phyloP scores from a whole-genome alignment of 169 alveolate genomes.

The Cryptosporidium bovis region DNA sequence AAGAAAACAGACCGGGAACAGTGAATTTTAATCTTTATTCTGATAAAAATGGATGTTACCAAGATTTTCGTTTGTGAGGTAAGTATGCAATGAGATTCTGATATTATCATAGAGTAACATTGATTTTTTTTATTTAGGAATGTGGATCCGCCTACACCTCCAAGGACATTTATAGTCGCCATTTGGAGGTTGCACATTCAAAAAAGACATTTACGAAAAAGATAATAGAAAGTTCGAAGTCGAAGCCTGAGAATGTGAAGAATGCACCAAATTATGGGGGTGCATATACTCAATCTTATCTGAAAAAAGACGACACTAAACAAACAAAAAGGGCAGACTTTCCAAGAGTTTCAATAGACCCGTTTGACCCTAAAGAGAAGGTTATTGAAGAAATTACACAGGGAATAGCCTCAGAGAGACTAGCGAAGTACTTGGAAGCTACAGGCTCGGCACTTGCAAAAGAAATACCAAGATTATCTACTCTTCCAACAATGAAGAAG shows the following conservation, averaged over 20 bases:
- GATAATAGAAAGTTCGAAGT: slow-evolving; percentile 22
- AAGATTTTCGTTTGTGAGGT: slow-evolving; percentile 73
- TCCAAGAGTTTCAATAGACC: slow-evolving; percentile 70
- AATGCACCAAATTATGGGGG: slow-evolving; percentile 28
- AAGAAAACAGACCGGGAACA: neutral
- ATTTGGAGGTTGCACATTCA: slow-evolving; percentile 36
- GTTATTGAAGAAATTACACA: slow-evolving; percentile 13
- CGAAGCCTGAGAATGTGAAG: slow-evolving; percentile 4
- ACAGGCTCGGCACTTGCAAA: slow-evolving; percentile 59
- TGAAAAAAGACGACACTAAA: slow-evolving; percentile 1
- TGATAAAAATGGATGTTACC: slow-evolving; percentile 48
- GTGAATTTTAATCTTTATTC: neutral
- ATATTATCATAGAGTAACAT: neutral
- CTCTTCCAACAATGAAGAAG: neutral
- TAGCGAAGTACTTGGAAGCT: slow-evolving; percentile 54
- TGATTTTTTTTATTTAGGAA: slow-evolving; percentile 20
- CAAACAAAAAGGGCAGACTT: slow-evolving; percentile 38
- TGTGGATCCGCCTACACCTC: slow-evolving; percentile 74
- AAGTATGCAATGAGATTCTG: neutral
- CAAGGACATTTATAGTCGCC: slow-evolving; percentile 59
- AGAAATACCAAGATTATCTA: slow-evolving; percentile 21
- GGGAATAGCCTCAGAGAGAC: slow-evolving; percentile 68
- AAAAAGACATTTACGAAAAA: slow-evolving; percentile 25
- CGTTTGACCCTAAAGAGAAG: slow-evolving; percentile 63
- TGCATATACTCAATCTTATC: slow-evolving; percentile 9